Evolutionary conservation across 2,329 filamentous ascomycete species (phyloP).

Genomic region (Neonectria coccinea): DNA sequence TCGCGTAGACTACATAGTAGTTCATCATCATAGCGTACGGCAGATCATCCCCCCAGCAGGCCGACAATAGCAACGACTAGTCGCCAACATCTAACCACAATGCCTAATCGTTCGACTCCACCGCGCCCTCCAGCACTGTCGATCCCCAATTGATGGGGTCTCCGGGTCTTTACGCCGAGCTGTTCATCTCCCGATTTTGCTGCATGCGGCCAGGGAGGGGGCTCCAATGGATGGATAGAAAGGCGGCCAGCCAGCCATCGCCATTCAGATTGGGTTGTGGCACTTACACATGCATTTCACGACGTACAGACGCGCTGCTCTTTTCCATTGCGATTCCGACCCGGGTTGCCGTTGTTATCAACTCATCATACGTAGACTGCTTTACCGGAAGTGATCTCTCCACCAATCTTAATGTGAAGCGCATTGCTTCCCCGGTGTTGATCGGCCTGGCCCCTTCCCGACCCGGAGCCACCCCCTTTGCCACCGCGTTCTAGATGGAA

Average conservation of each 20-base stretch:
- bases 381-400: neutral
- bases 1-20: too few relatives aligned
- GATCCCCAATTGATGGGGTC: conserved; percentile 5
- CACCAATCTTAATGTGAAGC: neutral
- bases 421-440: neutral
- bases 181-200: conserved; percentile 1
- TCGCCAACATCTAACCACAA: conserved; percentile 1
- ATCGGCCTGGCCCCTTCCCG: neutral
- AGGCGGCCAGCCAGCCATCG: neutral
- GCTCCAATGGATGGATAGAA: neutral
- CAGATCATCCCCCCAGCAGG: neutral
- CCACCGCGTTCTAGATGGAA: neutral
- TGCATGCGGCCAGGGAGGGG: neutral
- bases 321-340: neutral
- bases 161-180: neutral
- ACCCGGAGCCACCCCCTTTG: neutral
- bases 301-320: neutral
- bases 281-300: conserved; percentile 5
- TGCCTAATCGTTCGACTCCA: conserved; percentile 10
- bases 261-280: neutral
- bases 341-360: neutral
- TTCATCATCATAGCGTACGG: neutral
- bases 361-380: neutral
- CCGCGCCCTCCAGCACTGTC: conserved; percentile 2
- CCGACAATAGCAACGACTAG: conserved; percentile 1